Percentiles rank a stretch among this genome's conserved stretches.
Evolutionary conservation across 2,329 filamentous ascomycete genomes (phyloP).

Genomic region (Furcasterigmium sp.): DNA sequence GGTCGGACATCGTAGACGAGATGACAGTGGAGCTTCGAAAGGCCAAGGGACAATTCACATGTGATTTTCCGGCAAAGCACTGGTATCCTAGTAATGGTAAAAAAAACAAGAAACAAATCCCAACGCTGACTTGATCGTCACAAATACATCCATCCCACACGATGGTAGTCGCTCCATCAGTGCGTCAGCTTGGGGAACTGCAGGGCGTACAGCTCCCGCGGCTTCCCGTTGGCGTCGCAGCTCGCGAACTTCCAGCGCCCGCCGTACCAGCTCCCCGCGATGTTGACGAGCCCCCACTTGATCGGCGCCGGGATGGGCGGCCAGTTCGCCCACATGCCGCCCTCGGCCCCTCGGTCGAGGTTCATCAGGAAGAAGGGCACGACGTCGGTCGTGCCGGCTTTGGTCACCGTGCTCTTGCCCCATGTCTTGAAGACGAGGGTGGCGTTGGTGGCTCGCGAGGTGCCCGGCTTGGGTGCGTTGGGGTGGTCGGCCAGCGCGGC

Average conservation of each 20-base stretch:
- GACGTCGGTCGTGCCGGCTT: conserved; percentile 53
- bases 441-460: conserved; percentile 38
- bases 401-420: conserved; percentile 59
- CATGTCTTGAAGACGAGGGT: conserved; percentile 50
- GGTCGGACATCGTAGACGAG: background rate
- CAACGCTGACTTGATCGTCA: background rate
- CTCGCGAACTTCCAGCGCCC: conserved; percentile 62
- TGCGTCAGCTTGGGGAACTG: conserved; percentile 9
- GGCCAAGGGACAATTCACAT: background rate
- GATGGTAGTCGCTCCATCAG: background rate
- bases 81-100: conserved; percentile 1
- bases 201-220: conserved; percentile 48
- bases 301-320: conserved; percentile 58
- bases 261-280: conserved; percentile 50
- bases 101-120: background rate
- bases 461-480: conserved; percentile 41
- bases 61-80: background rate
- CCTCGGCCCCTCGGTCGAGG: conserved; percentile 53
- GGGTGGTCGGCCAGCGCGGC: conserved; percentile 43
- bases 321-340: conserved; percentile 56
- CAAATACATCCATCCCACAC: background rate
- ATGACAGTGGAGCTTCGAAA: background rate
- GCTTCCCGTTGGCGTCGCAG: conserved; percentile 48
- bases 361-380: conserved; percentile 63
- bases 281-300: conserved; percentile 53